These are phyloP conservation scores for Candida ovalis DNA, from an alignment of 805 yeast genomes.

Conservation along the genomic window DNA sequence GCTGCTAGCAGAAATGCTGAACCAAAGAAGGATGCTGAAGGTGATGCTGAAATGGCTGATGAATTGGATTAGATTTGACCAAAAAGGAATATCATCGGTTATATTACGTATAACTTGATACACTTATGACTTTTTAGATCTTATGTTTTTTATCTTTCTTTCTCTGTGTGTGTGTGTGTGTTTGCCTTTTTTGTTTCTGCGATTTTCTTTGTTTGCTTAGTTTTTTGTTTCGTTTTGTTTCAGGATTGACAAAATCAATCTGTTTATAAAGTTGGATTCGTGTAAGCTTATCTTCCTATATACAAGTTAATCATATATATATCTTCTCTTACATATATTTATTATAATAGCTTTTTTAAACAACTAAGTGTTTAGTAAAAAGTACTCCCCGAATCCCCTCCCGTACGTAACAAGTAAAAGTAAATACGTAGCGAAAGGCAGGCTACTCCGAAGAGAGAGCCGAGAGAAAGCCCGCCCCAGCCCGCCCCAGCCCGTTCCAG, in stretches of 20 bases:
- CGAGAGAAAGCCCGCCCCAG: too few relatives aligned
- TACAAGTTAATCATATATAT: not conserved
- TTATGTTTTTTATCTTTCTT: not conserved
- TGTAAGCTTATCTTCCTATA: not conserved
- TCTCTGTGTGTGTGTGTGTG: not conserved
- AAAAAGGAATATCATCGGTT: too few relatives aligned
- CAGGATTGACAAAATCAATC: not conserved
- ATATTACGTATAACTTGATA: too few relatives aligned
- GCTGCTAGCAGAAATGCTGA: conserved; percentile 69
- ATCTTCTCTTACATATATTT: not conserved
- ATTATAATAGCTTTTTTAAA: not conserved
- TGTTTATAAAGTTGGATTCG: not conserved
- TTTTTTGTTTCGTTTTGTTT: not conserved
- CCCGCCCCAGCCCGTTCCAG: too few relatives aligned
- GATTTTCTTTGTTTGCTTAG: not conserved
- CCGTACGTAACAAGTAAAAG: too few relatives aligned
- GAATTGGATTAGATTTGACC: conserved; percentile 22
- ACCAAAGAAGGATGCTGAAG: conserved; percentile 36
- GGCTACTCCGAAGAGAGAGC: too few relatives aligned
- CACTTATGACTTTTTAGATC: not conserved
- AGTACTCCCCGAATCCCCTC: too few relatives aligned
- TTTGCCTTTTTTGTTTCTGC: not conserved
- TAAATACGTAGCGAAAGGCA: too few relatives aligned
- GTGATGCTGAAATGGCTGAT: conserved; percentile 34
- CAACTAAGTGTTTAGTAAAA: not conserved